Percentiles rank a stretch among this genome's conserved stretches.
Evolutionary conservation across 2,329 filamentous ascomycete species (phyloP).

Genomic region (Lojkania enalia): DNA sequence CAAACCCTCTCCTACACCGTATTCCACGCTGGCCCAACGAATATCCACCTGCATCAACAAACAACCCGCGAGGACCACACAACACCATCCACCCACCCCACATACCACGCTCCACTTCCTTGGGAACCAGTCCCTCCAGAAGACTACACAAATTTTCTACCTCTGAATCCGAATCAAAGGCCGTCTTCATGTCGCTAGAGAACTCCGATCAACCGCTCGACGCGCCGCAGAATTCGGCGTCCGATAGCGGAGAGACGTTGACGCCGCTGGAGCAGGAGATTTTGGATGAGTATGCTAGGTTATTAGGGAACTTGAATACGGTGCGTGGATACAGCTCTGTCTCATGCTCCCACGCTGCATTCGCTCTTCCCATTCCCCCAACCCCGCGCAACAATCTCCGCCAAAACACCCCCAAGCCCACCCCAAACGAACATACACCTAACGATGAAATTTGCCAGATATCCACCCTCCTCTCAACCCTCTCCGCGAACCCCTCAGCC

Average conservation of each 20-base stretch:
- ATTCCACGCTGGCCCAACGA: too few species aligned
- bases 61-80: too few species aligned
- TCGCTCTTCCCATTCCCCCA: slow-evolving; percentile 2
- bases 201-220: slow-evolving; percentile 16
- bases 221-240: slow-evolving; percentile 18
- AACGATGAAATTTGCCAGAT: slow-evolving; percentile 38
- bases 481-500: slow-evolving; percentile 65
- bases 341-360: slow-evolving; percentile 2
- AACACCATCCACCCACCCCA: too few species aligned
- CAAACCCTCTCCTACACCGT: too few species aligned
- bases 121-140: too few species aligned
- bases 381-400: too few species aligned
- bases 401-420: too few species aligned
- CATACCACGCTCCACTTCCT: too few species aligned
- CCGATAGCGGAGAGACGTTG: slow-evolving; percentile 47
- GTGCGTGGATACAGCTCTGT: slow-evolving; percentile 51
- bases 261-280: slow-evolving; percentile 89
- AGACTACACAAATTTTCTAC: too few species aligned
- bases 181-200: too few species aligned
- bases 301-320: slow-evolving; percentile 89
- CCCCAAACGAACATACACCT: slow-evolving; percentile 54
- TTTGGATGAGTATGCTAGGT: slow-evolving; percentile 85
- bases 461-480: slow-evolving; percentile 64
- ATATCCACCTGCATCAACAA: too few species aligned
- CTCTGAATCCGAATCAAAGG: too few species aligned